Evolutionary conservation across 192 early-diverging fungal genomes (phyloP), one percentile per base, ranked within the genome.

Genomic region (Hyaloraphidium curvatum): DNA sequence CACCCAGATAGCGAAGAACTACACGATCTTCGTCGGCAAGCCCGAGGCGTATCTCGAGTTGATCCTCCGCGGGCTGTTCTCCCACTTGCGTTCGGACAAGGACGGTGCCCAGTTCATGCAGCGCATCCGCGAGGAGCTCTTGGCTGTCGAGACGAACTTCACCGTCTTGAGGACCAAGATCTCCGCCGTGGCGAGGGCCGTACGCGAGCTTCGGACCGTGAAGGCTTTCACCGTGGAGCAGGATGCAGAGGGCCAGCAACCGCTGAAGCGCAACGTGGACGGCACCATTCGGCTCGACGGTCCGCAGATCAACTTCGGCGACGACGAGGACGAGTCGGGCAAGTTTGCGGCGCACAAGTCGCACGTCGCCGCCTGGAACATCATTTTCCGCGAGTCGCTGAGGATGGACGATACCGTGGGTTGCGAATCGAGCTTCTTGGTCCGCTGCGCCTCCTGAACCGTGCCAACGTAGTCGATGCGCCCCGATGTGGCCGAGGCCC

Each of bases 381-480:
- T 81, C 21, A 60, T 86, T 58, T 89, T 89, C 68, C 73, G 73
- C 17, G 82, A 84, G 51, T 77, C 86, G 14, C 84, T 66, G 52
- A 56, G 62, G 0, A 59, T 68, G 14, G 52, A 66, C 25, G 39
- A 66, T n/a, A 51, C 40, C 0, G 53, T 79, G n/a, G n/a, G n/a
- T n/a, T n/a, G n/a, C n/a, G n/a, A n/a, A n/a, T n/a, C n/a, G n/a
- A n/a, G n/a, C n/a, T n/a, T n/a, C n/a, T n/a, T n/a, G n/a, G n/a
- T n/a, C n/a, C n/a, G n/a, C n/a, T n/a, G n/a, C n/a, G n/a, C n/a
- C n/a, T n/a, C n/a, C n/a, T n/a, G n/a, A n/a, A n/a, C n/a, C n/a
- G n/a, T n/a, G n/a, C n/a, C n/a, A n/a, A n/a, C n/a, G n/a, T n/a
- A n/a, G n/a, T n/a, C n/a, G n/a, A n/a, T n/a, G 1, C 67, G 84